Evolutionary conservation across 306 rosid species (phyloP).

Genomic region (Trifolium fragiferum): DNA sequence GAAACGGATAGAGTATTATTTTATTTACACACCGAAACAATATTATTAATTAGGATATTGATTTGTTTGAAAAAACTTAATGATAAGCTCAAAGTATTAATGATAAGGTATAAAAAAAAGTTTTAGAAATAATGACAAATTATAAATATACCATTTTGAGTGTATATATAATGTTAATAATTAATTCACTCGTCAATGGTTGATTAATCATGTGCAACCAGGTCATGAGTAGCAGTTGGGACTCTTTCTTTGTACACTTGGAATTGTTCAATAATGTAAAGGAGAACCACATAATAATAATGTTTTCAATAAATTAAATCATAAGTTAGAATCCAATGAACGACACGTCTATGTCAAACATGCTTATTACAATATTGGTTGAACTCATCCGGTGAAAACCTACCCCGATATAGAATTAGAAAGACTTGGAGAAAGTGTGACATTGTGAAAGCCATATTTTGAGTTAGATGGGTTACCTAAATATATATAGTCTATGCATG

Average conservation of each 20-base stretch:
- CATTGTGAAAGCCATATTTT: background rate
- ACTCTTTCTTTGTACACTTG: slow-evolving; percentile 1
- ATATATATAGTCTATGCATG: background rate
- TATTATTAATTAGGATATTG: too few species aligned
- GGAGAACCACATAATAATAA: background rate
- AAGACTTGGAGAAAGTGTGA: background rate
- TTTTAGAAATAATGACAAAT: too few species aligned
- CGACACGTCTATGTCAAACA: background rate
- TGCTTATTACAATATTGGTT: background rate
- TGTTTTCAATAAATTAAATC: slow-evolving; percentile 24
- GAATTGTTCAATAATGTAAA: background rate
- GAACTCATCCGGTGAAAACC: slow-evolving; percentile 40
- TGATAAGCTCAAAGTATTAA: too few species aligned
- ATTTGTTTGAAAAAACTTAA: too few species aligned
- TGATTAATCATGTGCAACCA: background rate
- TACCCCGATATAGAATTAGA: background rate
- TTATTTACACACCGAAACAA: too few species aligned
- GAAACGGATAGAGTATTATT: too few species aligned
- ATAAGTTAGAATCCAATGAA: slow-evolving; percentile 20
- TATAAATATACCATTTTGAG: too few species aligned
- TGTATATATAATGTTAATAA: too few species aligned
- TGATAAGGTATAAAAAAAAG: too few species aligned
- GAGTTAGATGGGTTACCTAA: slow-evolving; percentile 42
- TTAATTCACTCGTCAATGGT: too few species aligned
- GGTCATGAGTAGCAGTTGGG: background rate